Base-by-base conservation (phyloP, 768 basidiomycete genomes). In the Kwoniella botswanensis region DNA sequence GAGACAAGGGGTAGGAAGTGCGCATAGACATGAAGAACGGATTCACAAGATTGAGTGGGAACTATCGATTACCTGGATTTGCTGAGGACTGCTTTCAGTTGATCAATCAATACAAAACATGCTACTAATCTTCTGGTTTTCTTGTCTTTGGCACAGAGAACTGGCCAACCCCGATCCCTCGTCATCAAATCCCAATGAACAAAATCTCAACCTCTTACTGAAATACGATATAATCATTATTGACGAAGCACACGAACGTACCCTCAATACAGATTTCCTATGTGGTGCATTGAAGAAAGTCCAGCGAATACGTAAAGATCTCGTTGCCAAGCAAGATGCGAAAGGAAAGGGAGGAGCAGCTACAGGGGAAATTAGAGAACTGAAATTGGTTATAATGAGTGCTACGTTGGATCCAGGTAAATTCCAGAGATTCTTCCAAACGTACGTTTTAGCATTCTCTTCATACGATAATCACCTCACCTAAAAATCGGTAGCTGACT, bases 231-330 rank as follows among this genome's bases (percentile, higher is more conserved):
- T 94, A 41, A 87, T 99, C 63, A 87, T 98, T 67, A 90, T 99
- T 54, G 97, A 99, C 76, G 97, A 99, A 82, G 97, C 97, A 0
- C 97, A 99, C 84, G 97, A 99, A 82, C 88, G 97, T 67, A 96
- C 94, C 0, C 85, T 99, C 35, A 88, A 95, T 52, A 99, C 97
- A 6, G 97, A 99, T 83, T 86, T 99, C 63, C 86, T 98, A n/a
- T 88, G 98, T 52, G 90, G 95, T 1, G 93, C 90, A 71, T 86
- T 99, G 61, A 98, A 97, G 85, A 87, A 85, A 26, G 94, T 98
- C 70, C 89, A 91, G 76, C 86, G 85, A 52, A 83, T 86, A 63
- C 86, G 96, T 74, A 94, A 93, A 75, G 79, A 64, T 21, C 53
- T 78, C 15, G 70, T 68, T 2, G 42, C 26, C 82, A 46, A 65